Evolutionary conservation across 495 filamentous ascomycete genomes (phyloP).

Genomic region (Penicillium verhagenii): DNA sequence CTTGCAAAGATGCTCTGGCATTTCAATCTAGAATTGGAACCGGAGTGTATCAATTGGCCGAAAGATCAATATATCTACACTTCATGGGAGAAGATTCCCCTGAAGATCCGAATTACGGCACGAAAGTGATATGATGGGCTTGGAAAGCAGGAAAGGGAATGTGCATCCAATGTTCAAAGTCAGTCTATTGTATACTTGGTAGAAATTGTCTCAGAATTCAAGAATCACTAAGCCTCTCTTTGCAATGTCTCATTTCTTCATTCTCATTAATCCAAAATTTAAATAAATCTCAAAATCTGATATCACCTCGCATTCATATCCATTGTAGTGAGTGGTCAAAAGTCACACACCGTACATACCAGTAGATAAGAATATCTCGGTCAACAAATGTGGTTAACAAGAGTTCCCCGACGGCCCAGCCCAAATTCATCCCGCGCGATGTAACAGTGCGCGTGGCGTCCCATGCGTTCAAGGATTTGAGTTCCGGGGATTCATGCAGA

Average conservation of each 20-base stretch:
- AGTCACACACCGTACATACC: no score
- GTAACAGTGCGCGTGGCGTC: neutral
- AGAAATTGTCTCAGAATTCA: neutral
- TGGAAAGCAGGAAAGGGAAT: neutral
- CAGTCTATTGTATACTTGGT: neutral
- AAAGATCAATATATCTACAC: constrained; percentile 3
- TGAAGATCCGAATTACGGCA: constrained; percentile 3
- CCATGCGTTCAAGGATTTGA: neutral
- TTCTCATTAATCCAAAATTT: neutral
- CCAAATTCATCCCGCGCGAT: no score
- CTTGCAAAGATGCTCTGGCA: constrained; percentile 20
- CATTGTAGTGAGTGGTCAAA: no score
- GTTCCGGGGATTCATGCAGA: neutral
- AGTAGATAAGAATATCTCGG: no score
- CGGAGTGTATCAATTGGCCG: constrained; percentile 7
- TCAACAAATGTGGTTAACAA: no score
- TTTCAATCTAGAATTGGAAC: constrained; percentile 10
- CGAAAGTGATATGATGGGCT: no score
- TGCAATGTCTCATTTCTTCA: neutral
- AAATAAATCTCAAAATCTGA: no score
- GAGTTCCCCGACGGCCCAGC: no score
- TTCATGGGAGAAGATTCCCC: constrained; percentile 3
- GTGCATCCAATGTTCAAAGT: neutral
- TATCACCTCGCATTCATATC: no score
- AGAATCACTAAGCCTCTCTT: neutral